These are phyloP conservation scores for Phytophthora fragariaefolia DNA, from an alignment of 352 stramenopile species.

Conservation along the genomic window DNA sequence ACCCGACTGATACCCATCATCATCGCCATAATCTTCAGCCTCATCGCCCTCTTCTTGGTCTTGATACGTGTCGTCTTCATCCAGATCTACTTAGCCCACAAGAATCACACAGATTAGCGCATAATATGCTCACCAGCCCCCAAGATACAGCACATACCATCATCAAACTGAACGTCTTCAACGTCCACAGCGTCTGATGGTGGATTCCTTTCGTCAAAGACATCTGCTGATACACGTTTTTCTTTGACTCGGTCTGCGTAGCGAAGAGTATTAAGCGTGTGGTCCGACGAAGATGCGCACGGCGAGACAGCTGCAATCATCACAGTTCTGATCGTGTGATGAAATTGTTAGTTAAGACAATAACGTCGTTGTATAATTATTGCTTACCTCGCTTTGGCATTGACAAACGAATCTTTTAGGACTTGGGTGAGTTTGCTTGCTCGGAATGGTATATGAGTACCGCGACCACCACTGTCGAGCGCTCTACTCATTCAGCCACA, in stretches of 20 bases:
- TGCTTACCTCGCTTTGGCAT: slow-evolving; percentile 84
- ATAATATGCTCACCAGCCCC: not conserved
- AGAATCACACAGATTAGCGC: not conserved
- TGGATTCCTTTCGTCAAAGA: slow-evolving; percentile 52
- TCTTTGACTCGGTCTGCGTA: slow-evolving; percentile 98
- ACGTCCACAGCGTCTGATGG: slow-evolving; percentile 51
- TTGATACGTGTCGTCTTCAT: slow-evolving; percentile 38
- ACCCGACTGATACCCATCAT: slow-evolving; percentile 28
- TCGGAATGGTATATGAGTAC: slow-evolving; percentile 95
- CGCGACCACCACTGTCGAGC: slow-evolving; percentile 90
- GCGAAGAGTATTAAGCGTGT: slow-evolving; percentile 97
- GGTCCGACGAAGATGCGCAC: slow-evolving; percentile 93
- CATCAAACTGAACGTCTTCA: slow-evolving; percentile 67
- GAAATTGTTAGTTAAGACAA: not conserved
- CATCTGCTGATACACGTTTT: slow-evolving; percentile 85
- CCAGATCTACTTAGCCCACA: slow-evolving; percentile 10
- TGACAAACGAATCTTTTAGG: slow-evolving; percentile 98
- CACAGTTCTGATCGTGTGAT: slow-evolving; percentile 73
- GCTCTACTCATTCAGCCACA: slow-evolving; percentile 49
- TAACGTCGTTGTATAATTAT: not conserved
- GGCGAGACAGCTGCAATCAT: slow-evolving; percentile 97
- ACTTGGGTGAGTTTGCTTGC: slow-evolving; percentile 97
- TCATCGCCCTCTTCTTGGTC: slow-evolving; percentile 40
- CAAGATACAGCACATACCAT: slow-evolving; percentile 32
- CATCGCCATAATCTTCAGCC: slow-evolving; percentile 35